Conservation (phyloP, 2,329 filamentous ascomycete genomes). For the Huntiella abstrusa region DNA sequence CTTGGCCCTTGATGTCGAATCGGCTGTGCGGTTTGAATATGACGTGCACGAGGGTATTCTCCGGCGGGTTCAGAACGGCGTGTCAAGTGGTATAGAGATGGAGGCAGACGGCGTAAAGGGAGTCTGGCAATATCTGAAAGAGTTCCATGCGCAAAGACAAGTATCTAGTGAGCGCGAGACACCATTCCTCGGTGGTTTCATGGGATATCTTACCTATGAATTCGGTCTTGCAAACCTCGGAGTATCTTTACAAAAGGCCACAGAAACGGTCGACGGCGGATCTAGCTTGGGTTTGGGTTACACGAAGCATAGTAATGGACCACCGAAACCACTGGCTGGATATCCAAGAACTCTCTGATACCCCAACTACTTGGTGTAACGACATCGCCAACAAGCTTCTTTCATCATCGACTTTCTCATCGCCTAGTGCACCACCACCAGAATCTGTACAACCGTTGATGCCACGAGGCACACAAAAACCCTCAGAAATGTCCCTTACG, state of each 20-base stretch:
- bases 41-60: conserved; percentile 17
- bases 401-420: conserved; percentile 17
- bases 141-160: not conserved
- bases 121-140: not conserved
- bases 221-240: conserved; percentile 48
- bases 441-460: not conserved
- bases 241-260: conserved; percentile 19
- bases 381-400: conserved; percentile 1
- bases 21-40: conserved; percentile 39
- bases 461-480: not conserved
- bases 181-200: conserved; percentile 63
- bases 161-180: not conserved
- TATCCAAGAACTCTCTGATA: conserved; percentile 36
- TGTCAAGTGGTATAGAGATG: no score
- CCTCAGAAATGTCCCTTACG: not conserved
- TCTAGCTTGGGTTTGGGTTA: conserved; percentile 57
- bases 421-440: not conserved
- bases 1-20: conserved; percentile 44
- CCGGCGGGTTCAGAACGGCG: no score
- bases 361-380: not conserved
- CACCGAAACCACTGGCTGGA: conserved; percentile 42
- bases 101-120: no score
- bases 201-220: conserved; percentile 76
- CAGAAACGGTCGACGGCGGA: conserved; percentile 32
- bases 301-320: conserved; percentile 60